A percentile compares a stretch with the other conserved stretches of the same genome.
These are phyloP conservation scores for Terana coerulea DNA, from an alignment of 768 basidiomycete species.

Conservation along the genomic window DNA sequence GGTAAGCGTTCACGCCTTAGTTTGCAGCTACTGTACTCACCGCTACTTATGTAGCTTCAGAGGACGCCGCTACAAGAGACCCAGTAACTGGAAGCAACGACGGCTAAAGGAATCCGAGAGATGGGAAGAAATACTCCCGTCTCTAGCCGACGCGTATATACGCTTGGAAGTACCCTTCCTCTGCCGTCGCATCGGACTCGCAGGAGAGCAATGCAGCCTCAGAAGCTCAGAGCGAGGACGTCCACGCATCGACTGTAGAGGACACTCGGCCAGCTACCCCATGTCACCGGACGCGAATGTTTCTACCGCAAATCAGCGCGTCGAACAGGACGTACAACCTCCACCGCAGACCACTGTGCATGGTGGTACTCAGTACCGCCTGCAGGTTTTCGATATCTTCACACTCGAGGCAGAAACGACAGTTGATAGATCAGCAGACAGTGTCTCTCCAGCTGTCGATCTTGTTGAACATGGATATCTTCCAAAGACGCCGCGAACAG, in stretches of 20 bases:
- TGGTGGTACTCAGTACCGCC: neutral
- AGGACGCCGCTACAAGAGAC: neutral
- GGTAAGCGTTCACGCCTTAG: no score
- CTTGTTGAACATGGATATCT: constrained; percentile 8
- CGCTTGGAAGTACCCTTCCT: neutral
- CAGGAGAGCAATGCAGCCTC: no score
- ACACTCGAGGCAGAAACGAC: neutral
- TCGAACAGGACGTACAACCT: no score
- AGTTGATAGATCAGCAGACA: neutral
- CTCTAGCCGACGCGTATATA: neutral
- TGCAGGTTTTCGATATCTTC: neutral
- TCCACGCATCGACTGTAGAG: no score
- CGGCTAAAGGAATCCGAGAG: neutral
- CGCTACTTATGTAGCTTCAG: neutral
- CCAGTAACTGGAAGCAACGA: neutral
- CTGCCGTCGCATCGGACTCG: no score
- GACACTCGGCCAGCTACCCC: no score
- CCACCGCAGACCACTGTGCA: no score
- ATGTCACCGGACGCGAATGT: no score
- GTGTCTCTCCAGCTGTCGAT: no score
- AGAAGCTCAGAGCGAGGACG: no score
- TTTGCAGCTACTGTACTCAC: no score
- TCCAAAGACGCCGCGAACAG: neutral
- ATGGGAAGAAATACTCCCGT: neutral
- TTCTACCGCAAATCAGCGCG: no score